Conservation (phyloP, 1,139 yeast species). For the Geotrichum cucujoidarum region DNA sequence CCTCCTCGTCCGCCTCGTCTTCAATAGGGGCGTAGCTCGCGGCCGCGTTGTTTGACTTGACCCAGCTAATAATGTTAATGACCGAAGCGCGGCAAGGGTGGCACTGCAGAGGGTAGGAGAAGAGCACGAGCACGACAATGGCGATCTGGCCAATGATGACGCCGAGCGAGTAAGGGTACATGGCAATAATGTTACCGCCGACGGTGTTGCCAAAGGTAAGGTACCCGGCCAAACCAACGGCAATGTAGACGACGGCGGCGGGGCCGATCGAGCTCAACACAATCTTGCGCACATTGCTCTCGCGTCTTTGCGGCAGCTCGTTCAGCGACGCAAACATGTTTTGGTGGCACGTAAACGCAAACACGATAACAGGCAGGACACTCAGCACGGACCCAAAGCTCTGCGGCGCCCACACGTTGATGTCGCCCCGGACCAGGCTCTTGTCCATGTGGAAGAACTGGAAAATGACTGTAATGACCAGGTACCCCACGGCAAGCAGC, state of each 20-base stretch:
- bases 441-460: slow-evolving; percentile 52
- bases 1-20: slow-evolving; percentile 17
- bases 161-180: slow-evolving; percentile 44
- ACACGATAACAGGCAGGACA: slow-evolving; percentile 84
- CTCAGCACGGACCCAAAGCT: slow-evolving; percentile 59
- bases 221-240: slow-evolving; percentile 81
- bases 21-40: slow-evolving; percentile 19
- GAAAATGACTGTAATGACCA: slow-evolving; percentile 64
- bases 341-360: slow-evolving; percentile 95
- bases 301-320: slow-evolving; percentile 60
- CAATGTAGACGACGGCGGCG: slow-evolving; percentile 53
- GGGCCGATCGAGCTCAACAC: slow-evolving; percentile 53
- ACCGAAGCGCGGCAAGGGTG: slow-evolving; percentile 88
- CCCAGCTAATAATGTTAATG: slow-evolving; percentile 65
- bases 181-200: slow-evolving; percentile 74
- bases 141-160: slow-evolving; percentile 67
- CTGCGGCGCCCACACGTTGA: slow-evolving; percentile 52
- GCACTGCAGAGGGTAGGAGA: slow-evolving; percentile 87
- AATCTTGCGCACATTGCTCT: slow-evolving; percentile 49
- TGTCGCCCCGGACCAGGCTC: slow-evolving; percentile 46
- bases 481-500: slow-evolving; percentile 69
- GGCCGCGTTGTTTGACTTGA: slow-evolving; percentile 22
- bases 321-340: slow-evolving; percentile 84
- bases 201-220: slow-evolving; percentile 77
- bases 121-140: slow-evolving; percentile 73